These are phyloP conservation scores for Neoarthrinium moseri DNA, from an alignment of 2,329 filamentous ascomycete genomes.

Conservation along the genomic window DNA sequence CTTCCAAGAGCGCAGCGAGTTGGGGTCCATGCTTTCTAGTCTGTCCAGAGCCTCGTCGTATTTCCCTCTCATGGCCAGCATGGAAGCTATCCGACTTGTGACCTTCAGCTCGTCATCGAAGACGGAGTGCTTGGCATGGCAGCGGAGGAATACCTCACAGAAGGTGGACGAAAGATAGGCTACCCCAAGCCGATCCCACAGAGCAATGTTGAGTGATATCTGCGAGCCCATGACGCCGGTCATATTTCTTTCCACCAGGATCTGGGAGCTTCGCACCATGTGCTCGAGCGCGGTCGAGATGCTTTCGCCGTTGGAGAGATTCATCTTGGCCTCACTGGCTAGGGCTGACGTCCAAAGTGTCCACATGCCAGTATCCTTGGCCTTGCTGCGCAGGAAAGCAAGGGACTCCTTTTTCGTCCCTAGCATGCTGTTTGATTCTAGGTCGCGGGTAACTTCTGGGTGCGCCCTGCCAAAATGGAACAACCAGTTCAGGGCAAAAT, in stretches of 20 bases:
- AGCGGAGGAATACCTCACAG: slow-evolving; percentile 74
- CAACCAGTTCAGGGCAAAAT: slow-evolving; percentile 94
- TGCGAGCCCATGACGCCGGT: slow-evolving; percentile 71
- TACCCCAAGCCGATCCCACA: slow-evolving; percentile 75
- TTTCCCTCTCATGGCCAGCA: slow-evolving; percentile 64
- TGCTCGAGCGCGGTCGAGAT: slow-evolving; percentile 67
- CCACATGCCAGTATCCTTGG: slow-evolving; percentile 85
- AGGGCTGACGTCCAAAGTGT: slow-evolving; percentile 79
- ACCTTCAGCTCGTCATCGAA: slow-evolving; percentile 80
- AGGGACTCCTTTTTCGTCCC: slow-evolving; percentile 80
- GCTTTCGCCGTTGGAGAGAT: slow-evolving; percentile 69
- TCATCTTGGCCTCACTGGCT: slow-evolving; percentile 81
- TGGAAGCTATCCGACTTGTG: slow-evolving; percentile 67
- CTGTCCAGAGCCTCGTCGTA: slow-evolving; percentile 67
- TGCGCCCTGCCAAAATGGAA: slow-evolving; percentile 91
- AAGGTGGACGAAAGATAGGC: slow-evolving; percentile 54
- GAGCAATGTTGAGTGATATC: slow-evolving; percentile 67
- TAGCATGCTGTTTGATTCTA: slow-evolving; percentile 71
- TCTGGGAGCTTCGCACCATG: slow-evolving; percentile 77
- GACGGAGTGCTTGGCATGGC: slow-evolving; percentile 56
- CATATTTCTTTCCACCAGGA: slow-evolving; percentile 76
- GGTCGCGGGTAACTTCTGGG: slow-evolving; percentile 68
- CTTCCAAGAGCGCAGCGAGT: slow-evolving; percentile 70
- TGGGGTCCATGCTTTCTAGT: slow-evolving; percentile 59
- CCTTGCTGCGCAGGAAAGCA: slow-evolving; percentile 79